Base-by-base conservation (phyloP, 129 eudicot species). In the Rutidosis leptorrhynchoides region DNA sequence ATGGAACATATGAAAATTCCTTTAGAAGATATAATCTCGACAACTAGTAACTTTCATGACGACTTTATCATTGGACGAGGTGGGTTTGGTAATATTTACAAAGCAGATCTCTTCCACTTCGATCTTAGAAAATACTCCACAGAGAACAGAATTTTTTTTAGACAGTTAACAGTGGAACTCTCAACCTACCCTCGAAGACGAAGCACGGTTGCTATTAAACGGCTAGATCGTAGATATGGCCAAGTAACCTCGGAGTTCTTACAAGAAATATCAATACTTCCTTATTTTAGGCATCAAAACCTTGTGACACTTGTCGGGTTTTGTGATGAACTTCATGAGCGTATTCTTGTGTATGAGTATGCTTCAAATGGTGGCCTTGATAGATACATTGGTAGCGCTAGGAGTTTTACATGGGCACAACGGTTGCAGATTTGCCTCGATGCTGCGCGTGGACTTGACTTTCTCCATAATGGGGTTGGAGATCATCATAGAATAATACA, bases 331-430 rank as follows among this genome's bases (percentile, higher is more conserved):
- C 58, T 30, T 17, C 71, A 17, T 1, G 77, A 73, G 65, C 64
- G 77, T 64, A 73, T 73, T 64, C 77, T 73, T 64, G 64, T 73
- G 14, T 73, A 64, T 37, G 77, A 73, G 46, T 73, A 73, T 62
- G 77, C 77, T 6, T 53, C 77, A 73, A 73, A 73, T 43, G 71
- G 77, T 53, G 64, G 77, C 71, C 71, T 73, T 63, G 71, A 73
- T 53, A 11, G 15, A 26, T 73, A 63, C 54, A 42, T 73, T 15
- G 10, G 3, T 11, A 69, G 14, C 52, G 62, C 19, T 16, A 72
- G 3, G 57, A 72, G 40, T 11, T 12, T 35, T 37, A 12, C 58
- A 26, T 73, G 77, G 77, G 77, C 65, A 2, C 77, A 19, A 63
- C 57, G 63, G 21, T 48, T 73, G 1, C 77, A 73, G n/a, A 64